Percentiles rank a stretch among this genome's conserved stretches.
phyloP scores from a whole-genome alignment of 495 filamentous ascomycete genomes.

The Aspergillus incahuasiensis region DNA sequence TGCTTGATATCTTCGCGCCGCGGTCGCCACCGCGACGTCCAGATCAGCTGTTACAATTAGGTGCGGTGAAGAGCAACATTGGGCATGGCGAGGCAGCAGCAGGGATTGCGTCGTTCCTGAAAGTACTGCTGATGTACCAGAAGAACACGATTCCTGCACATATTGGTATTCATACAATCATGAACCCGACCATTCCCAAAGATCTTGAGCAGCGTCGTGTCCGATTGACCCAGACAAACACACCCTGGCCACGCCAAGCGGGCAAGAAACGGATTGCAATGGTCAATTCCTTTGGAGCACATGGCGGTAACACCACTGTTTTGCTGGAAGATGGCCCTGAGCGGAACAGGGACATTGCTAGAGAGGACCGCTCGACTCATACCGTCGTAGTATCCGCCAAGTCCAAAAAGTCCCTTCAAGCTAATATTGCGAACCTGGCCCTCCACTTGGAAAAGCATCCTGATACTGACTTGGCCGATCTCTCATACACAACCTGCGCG shows the following conservation, averaged over 20 bases:
- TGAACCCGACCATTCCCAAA: constrained; percentile 32
- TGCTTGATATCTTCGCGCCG: constrained; percentile 25
- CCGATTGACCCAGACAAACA: constrained; percentile 14
- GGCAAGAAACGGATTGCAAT: constrained; percentile 22
- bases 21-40: constrained; percentile 1
- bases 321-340: constrained; percentile 12
- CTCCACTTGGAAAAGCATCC: constrained; percentile 28
- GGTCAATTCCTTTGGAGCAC: constrained; percentile 39
- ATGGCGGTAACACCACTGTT: constrained; percentile 14
- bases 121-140: constrained; percentile 30
- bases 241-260: constrained; percentile 7
- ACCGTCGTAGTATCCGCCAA: constrained; percentile 34
- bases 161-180: constrained; percentile 40
- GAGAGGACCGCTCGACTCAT: constrained; percentile 10
- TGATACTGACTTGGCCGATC: constrained; percentile 23
- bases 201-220: constrained; percentile 29
- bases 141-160: constrained; percentile 33
- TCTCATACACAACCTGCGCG: constrained; percentile 41
- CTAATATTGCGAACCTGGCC: constrained; percentile 33
- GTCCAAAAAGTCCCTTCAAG: constrained; percentile 27
- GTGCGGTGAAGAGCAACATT: constrained; percentile 35
- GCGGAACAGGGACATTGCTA: not conserved
- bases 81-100: constrained; percentile 38
- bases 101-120: constrained; percentile 31
- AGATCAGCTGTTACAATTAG: constrained; percentile 18